These are phyloP conservation scores for Lasiodiplodia sp. DNA, from an alignment of 2,329 filamentous ascomycete genomes.

Conservation along the genomic window DNA sequence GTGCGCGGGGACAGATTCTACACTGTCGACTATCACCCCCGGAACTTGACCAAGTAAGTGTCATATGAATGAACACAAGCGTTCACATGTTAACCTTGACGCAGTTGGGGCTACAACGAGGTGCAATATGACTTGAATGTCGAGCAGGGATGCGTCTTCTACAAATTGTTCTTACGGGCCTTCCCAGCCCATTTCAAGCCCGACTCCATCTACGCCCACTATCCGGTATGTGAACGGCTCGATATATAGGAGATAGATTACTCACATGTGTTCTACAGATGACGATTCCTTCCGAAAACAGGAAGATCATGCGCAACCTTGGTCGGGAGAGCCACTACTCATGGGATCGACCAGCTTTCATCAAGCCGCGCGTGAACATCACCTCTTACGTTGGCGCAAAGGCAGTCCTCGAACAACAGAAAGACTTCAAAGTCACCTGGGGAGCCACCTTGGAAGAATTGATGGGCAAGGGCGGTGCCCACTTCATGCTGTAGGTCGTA, in stretches of 20 bases:
- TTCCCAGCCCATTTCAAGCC: constrained; percentile 78
- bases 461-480: constrained; percentile 62
- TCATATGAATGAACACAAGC: too few relatives aligned
- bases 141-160: constrained; percentile 81
- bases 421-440: constrained; percentile 70
- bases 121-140: constrained; percentile 73
- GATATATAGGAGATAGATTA: neutral
- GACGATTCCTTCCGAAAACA: constrained; percentile 72
- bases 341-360: constrained; percentile 65
- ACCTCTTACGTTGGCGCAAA: constrained; percentile 66
- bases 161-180: constrained; percentile 77
- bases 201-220: constrained; percentile 82
- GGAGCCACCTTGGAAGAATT: constrained; percentile 65
- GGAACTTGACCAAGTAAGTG: constrained; percentile 68
- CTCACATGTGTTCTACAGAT: constrained; percentile 42
- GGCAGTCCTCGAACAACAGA: constrained; percentile 64
- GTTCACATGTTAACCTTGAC: neutral
- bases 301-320: constrained; percentile 70
- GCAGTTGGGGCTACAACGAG: constrained; percentile 76
- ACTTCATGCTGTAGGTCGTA: constrained; percentile 60
- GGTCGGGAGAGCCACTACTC: constrained; percentile 71
- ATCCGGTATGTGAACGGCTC: constrained; percentile 53
- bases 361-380: constrained; percentile 60
- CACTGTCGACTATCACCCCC: constrained; percentile 71
- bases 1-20: constrained; percentile 80